Conservation (phyloP, 129 eudicot genomes). For the Scalesia atractyloides region DNA sequence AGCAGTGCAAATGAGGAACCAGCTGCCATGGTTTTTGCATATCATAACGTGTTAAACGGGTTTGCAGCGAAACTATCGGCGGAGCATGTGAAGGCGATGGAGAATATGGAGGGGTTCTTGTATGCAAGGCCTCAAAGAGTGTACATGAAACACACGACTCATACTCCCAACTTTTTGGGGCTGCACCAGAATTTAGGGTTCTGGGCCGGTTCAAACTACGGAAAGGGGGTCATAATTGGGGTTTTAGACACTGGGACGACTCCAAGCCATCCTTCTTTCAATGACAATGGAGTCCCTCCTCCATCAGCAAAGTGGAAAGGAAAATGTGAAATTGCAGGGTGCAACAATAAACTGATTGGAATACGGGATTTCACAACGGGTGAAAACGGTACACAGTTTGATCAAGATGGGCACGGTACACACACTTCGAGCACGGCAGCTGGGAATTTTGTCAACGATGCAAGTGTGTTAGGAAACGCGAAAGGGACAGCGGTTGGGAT, state of each 20-base stretch:
- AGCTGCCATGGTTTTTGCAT: conserved; percentile 38
- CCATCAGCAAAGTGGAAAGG: conserved; percentile 86
- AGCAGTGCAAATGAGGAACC: not conserved
- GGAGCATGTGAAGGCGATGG: conserved; percentile 55
- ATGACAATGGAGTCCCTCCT: conserved; percentile 54
- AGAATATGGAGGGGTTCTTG: conserved; percentile 51
- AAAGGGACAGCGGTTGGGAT: conserved; percentile 61
- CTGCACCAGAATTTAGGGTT: conserved; percentile 54
- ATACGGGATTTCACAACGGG: conserved; percentile 36
- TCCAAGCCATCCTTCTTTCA: conserved; percentile 66
- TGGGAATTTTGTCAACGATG: conserved; percentile 51
- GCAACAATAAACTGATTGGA: conserved; percentile 72
- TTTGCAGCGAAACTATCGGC: conserved; percentile 62
- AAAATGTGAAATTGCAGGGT: conserved; percentile 48
- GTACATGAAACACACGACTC: conserved; percentile 48
- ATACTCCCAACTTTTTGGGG: conserved; percentile 55
- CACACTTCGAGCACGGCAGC: conserved; percentile 68
- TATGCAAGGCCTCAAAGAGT: conserved; percentile 45
- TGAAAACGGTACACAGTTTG: conserved; percentile 24
- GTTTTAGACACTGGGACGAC: conserved; percentile 58
- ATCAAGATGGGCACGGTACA: conserved; percentile 65
- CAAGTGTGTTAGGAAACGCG: conserved; percentile 54
- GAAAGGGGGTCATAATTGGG: conserved; percentile 66
- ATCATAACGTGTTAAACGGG: conserved; percentile 52
- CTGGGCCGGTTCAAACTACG: conserved; percentile 51